These are phyloP conservation scores for Elaeagnus macrophylla DNA, from an alignment of 306 rosid species.

Conservation along the genomic window DNA sequence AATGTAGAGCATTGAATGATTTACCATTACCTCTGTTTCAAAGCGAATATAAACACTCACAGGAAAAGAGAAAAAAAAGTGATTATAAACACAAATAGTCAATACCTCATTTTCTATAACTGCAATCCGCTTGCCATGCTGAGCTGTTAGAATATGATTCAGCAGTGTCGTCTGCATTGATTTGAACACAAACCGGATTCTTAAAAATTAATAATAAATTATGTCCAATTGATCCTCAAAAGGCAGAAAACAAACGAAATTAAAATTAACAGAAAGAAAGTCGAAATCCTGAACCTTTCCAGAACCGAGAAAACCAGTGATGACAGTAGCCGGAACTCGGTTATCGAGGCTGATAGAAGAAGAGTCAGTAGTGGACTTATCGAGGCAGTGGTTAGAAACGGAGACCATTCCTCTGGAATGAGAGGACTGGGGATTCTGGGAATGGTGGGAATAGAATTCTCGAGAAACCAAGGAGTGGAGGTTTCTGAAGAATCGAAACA, in stretches of 20 bases:
- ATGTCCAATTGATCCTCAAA: neutral
- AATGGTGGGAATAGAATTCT: neutral
- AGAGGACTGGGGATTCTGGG: conserved; percentile 12
- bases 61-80: no score
- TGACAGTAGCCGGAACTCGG: conserved; percentile 75
- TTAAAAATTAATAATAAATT: neutral
- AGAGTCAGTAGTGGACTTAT: conserved; percentile 12
- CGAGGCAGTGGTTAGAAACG: conserved; percentile 19
- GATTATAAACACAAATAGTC: no score
- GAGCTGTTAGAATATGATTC: conserved; percentile 78
- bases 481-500: conserved; percentile 20
- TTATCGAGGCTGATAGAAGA: conserved; percentile 32
- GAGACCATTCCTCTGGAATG: conserved; percentile 33
- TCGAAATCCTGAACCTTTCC: conserved; percentile 50
- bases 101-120: conserved; percentile 88
- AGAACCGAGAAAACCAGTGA: conserved; percentile 90
- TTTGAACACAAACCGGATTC: neutral
- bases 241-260: neutral
- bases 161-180: conserved; percentile 71
- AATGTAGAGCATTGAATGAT: no score
- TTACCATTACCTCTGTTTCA: no score
- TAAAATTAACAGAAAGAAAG: neutral
- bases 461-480: conserved; percentile 22
- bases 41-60: no score
- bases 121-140: conserved; percentile 88